Conservation (phyloP, 495 filamentous ascomycete genomes). For the Penicillium paxilli region DNA sequence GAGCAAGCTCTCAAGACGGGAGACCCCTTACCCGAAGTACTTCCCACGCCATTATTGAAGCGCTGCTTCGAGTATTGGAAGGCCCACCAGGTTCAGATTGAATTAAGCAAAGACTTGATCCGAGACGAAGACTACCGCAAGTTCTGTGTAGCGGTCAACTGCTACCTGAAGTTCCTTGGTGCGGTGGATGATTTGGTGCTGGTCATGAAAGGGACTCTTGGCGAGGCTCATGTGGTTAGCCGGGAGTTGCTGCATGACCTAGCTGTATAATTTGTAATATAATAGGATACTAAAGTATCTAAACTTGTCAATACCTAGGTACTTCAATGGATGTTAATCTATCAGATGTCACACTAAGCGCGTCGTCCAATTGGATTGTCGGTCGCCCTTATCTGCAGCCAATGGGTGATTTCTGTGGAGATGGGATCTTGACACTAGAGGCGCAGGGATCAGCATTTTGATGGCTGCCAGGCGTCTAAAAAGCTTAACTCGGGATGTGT, state of each 20-base stretch:
- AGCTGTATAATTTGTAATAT: constrained; percentile 13
- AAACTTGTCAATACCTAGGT: background rate
- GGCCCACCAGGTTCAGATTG: constrained; percentile 20
- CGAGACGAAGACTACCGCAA: constrained; percentile 39
- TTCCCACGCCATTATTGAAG: constrained; percentile 40
- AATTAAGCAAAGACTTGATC: constrained; percentile 28
- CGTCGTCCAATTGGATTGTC: background rate
- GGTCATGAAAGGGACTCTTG: constrained; percentile 40
- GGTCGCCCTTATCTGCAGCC: background rate
- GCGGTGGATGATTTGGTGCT: constrained; percentile 43
- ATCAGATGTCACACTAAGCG: background rate
- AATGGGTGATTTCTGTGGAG: background rate
- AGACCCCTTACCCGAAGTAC: constrained; percentile 41
- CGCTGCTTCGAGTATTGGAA: constrained; percentile 34
- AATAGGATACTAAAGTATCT: background rate
- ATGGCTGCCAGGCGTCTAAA: background rate
- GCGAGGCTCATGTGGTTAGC: constrained; percentile 42
- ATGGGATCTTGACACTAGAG: background rate
- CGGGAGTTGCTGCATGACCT: constrained; percentile 20
- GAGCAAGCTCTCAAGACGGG: constrained; percentile 45
- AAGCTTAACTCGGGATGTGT: background rate
- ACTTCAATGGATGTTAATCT: too few relatives aligned
- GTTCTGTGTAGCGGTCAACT: constrained; percentile 41
- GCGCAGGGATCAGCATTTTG: background rate
- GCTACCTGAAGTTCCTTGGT: constrained; percentile 38